Evolutionary conservation across 371 early-diverging fungal species (phyloP).

Genomic region (Syncephalastrum racemosum): DNA sequence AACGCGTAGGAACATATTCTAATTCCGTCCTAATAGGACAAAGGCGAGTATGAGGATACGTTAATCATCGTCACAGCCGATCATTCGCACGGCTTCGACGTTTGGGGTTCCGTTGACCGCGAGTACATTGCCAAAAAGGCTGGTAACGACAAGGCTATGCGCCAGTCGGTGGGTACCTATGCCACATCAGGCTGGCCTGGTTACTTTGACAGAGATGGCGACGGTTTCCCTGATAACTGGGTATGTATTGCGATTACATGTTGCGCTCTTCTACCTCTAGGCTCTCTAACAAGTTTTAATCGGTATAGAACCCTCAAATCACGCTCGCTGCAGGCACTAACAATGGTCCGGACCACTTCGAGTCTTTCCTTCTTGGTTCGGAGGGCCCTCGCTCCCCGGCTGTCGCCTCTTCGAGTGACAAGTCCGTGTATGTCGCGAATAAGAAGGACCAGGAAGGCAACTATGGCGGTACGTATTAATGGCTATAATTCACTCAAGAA

Average conservation of each 20-base stretch:
- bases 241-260: constrained; percentile 5
- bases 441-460: constrained; percentile 37
- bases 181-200: constrained; percentile 68
- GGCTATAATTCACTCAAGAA: background rate
- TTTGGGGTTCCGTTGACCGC: constrained; percentile 69
- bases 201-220: constrained; percentile 59
- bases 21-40: constrained; percentile 20
- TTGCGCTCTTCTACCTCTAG: too few relatives aligned
- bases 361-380: constrained; percentile 57
- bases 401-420: constrained; percentile 13
- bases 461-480: constrained; percentile 21
- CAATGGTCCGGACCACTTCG: constrained; percentile 56
- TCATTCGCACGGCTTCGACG: constrained; percentile 73
- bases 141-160: constrained; percentile 42
- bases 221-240: constrained; percentile 71
- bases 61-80: constrained; percentile 73
- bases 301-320: constrained; percentile 43
- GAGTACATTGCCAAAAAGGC: constrained; percentile 20
- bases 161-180: constrained; percentile 64
- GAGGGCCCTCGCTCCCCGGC: constrained; percentile 47
- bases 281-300: too few relatives aligned
- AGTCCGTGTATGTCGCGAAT: constrained; percentile 36
- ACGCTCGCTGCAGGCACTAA: constrained; percentile 65
- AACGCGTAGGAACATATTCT: background rate
- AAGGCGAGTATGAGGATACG: constrained; percentile 60